Percentiles rank a stretch among this genome's conserved stretches.
phyloP scores from a whole-genome alignment of 2,329 filamentous ascomycete genomes.

The Ophiostoma perfectum region DNA sequence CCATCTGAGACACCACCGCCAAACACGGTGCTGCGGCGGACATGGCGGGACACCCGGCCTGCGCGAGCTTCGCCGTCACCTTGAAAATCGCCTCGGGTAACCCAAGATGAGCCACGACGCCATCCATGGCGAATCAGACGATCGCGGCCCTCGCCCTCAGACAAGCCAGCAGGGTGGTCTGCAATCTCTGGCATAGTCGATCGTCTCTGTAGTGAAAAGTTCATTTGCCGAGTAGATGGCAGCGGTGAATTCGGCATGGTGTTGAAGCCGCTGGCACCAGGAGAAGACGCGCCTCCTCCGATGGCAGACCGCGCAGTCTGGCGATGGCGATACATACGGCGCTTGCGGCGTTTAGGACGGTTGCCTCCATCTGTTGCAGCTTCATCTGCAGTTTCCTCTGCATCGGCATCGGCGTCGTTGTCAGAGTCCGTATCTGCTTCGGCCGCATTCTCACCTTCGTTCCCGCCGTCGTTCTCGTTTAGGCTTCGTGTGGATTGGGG shows the following conservation, averaged over 20 bases:
- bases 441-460: background rate
- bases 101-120: slow-evolving; percentile 57
- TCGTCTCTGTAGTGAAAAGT: slow-evolving; percentile 58
- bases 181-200: slow-evolving; percentile 59
- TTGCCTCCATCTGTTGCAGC: slow-evolving; percentile 43
- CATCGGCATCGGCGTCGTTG: slow-evolving; percentile 52
- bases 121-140: slow-evolving; percentile 50
- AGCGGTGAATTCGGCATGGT: slow-evolving; percentile 40
- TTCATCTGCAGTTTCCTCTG: slow-evolving; percentile 82
- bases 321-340: slow-evolving; percentile 46
- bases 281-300: slow-evolving; percentile 44
- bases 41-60: slow-evolving; percentile 55
- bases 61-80: slow-evolving; percentile 46
- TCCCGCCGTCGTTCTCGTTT: slow-evolving; percentile 50
- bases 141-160: slow-evolving; percentile 69
- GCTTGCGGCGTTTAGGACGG: slow-evolving; percentile 57
- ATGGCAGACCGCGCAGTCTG: slow-evolving; percentile 38
- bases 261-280: slow-evolving; percentile 39
- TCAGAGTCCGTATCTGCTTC: slow-evolving; percentile 18
- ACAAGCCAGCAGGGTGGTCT: slow-evolving; percentile 59
- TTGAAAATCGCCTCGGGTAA: slow-evolving; percentile 45
- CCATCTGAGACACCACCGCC: slow-evolving; percentile 59
- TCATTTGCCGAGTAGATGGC: slow-evolving; percentile 41
- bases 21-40: slow-evolving; percentile 61
- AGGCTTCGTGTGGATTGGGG: slow-evolving; percentile 27